Conservation (phyloP, 352 stramenopile species). For the Phytophthora fragariae region DNA sequence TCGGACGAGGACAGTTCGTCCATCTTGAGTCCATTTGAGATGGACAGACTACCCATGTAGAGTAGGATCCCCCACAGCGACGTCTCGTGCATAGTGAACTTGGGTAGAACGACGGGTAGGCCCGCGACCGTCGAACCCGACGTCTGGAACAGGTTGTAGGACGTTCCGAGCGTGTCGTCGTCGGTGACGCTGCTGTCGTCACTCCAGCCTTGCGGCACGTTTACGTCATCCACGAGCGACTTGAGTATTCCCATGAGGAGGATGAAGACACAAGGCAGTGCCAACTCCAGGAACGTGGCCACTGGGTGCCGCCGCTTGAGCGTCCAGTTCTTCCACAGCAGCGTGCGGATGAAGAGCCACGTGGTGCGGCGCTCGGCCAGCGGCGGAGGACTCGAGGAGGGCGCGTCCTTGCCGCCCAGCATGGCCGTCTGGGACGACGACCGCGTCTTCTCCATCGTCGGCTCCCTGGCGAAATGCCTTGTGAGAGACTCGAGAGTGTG, state of each 20-base stretch:
- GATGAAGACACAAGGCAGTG: constrained; percentile 68
- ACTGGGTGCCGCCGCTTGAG: constrained; percentile 69
- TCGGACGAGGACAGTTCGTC: constrained; percentile 47
- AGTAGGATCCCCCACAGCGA: constrained; percentile 63
- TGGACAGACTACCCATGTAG: constrained; percentile 54
- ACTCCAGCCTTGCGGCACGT: constrained; percentile 62
- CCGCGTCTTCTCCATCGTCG: constrained; percentile 25
- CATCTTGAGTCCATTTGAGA: constrained; percentile 47
- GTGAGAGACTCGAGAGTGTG: not conserved
- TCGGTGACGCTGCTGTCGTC: constrained; percentile 26
- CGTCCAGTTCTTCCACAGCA: constrained; percentile 76
- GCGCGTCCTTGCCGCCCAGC: constrained; percentile 24
- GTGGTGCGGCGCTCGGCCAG: constrained; percentile 37
- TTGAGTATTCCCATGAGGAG: constrained; percentile 68
- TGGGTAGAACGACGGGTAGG: constrained; percentile 42
- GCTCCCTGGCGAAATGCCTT: constrained; percentile 2
- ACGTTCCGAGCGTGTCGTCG: constrained; percentile 43
- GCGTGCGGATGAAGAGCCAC: constrained; percentile 45
- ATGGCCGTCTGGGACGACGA: constrained; percentile 29
- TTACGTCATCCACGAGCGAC: constrained; percentile 49
- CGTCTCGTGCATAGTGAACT: constrained; percentile 64
- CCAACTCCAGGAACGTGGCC: constrained; percentile 60
- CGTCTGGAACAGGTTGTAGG: constrained; percentile 65
- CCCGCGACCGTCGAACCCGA: constrained; percentile 39
- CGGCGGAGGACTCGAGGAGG: not conserved